Evolutionary conservation across 1,139 yeast genomes (phyloP).

Genomic region (Meyerozyma elateridarum): DNA sequence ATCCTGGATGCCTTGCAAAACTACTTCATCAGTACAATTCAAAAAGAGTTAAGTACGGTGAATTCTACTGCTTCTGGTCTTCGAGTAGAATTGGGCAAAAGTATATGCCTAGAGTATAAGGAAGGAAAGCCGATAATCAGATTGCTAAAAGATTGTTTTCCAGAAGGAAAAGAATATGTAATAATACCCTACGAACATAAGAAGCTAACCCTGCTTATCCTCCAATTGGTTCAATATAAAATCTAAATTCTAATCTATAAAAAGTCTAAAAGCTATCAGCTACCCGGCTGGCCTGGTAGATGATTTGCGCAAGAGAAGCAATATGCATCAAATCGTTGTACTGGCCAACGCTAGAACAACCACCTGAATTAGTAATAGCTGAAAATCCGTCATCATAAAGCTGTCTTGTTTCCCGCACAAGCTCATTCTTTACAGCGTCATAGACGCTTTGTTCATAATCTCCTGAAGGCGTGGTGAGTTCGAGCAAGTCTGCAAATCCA

Average conservation of each 20-base stretch:
- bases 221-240: not conserved
- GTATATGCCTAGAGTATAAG: too few relatives aligned
- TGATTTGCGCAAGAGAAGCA: constrained; percentile 21
- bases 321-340: constrained; percentile 13
- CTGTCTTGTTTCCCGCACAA: constrained; percentile 21
- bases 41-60: too few relatives aligned
- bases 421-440: constrained; percentile 15
- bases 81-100: too few relatives aligned
- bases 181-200: too few relatives aligned
- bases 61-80: too few relatives aligned
- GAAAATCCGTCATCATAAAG: constrained; percentile 15
- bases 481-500: constrained; percentile 22
- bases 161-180: not conserved
- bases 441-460: constrained; percentile 17
- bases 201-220: not conserved
- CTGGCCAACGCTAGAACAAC: constrained; percentile 11
- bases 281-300: constrained; percentile 17
- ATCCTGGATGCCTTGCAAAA: too few relatives aligned
- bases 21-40: too few relatives aligned
- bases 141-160: too few relatives aligned
- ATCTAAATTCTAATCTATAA: not conserved
- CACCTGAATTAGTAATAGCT: constrained; percentile 5
- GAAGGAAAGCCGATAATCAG: too few relatives aligned
- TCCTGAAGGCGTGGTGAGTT: constrained; percentile 14
- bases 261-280: constrained; percentile 12